These are phyloP conservation scores for Emericellopsis cladophorae DNA, from an alignment of 2,329 filamentous ascomycete species.

Conservation along the genomic window DNA sequence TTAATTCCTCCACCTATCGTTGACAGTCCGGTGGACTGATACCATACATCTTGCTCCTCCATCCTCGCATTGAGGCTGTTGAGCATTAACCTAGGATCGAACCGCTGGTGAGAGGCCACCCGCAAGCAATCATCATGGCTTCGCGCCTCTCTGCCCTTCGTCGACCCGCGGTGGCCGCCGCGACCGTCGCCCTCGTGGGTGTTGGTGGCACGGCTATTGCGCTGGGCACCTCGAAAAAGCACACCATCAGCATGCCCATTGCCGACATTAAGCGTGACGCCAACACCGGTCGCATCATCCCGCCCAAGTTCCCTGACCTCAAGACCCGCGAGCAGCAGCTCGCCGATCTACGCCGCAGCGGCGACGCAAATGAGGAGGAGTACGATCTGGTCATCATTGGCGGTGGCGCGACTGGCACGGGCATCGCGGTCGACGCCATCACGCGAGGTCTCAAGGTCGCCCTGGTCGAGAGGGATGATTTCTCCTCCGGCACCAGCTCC, in stretches of 20 bases:
- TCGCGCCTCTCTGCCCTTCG: conserved; percentile 19
- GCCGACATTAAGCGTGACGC: conserved; percentile 21
- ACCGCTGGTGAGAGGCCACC: neutral
- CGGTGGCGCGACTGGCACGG: conserved; percentile 66
- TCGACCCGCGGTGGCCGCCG: conserved; percentile 19
- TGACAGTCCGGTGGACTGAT: no score
- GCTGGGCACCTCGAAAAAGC: conserved; percentile 12
- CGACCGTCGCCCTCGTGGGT: conserved; percentile 13
- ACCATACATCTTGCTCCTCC: neutral
- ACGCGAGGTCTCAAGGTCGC: conserved; percentile 71
- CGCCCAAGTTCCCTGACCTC: conserved; percentile 20
- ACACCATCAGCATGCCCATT: conserved; percentile 17
- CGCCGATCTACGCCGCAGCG: conserved; percentile 22
- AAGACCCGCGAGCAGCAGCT: conserved; percentile 24
- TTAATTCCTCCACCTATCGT: no score
- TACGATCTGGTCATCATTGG: conserved; percentile 74
- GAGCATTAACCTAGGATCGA: no score
- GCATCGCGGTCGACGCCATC: conserved; percentile 70
- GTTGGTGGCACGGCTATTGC: conserved; percentile 17
- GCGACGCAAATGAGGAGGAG: conserved; percentile 28
- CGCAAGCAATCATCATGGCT: conserved; percentile 13
- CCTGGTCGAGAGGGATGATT: conserved; percentile 72
- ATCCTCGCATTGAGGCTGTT: neutral
- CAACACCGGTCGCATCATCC: conserved; percentile 19
- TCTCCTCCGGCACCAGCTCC: conserved; percentile 69